Percentiles rank a stretch among this genome's conserved stretches.
Conservation (phyloP, 2,329 filamentous ascomycete species). For the Periglandula ipomoeae region DNA sequence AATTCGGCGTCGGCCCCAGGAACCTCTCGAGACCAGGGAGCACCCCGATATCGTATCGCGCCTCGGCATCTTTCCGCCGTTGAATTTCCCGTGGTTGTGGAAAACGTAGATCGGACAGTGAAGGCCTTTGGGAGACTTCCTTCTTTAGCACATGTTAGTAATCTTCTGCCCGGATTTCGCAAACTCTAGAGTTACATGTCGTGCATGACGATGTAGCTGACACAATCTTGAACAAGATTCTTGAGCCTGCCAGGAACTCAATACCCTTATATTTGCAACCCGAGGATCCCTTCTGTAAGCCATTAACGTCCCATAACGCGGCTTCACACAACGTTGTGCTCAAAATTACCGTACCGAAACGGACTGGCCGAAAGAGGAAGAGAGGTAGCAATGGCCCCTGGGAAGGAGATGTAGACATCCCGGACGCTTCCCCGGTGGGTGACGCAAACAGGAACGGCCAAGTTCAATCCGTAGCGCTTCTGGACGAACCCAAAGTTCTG, state of each 20-base stretch:
- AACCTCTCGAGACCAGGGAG: conserved; percentile 12
- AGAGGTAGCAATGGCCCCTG: conserved; percentile 64
- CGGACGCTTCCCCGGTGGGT: conserved; percentile 11
- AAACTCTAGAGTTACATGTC: background rate
- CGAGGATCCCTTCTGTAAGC: conserved; percentile 69
- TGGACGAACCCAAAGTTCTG: conserved; percentile 46
- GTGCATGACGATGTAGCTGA: background rate
- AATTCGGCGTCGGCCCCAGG: background rate
- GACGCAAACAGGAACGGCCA: conserved; percentile 11
- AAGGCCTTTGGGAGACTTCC: conserved; percentile 32
- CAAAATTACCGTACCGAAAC: conserved; percentile 76
- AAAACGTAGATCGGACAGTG: conserved; percentile 33
- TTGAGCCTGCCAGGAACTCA: conserved; percentile 40
- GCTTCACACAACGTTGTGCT: conserved; percentile 76
- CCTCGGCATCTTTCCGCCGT: conserved; percentile 28
- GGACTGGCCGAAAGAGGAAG: conserved; percentile 80
- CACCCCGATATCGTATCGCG: conserved; percentile 27
- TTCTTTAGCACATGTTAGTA: conserved; percentile 28
- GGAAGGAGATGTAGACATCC: conserved; percentile 31
- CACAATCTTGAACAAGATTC: conserved; percentile 23
- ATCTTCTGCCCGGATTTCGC: background rate
- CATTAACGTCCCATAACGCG: conserved; percentile 66
- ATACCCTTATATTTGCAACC: conserved; percentile 69
- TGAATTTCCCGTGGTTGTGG: conserved; percentile 33
- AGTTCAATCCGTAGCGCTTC: conserved; percentile 34